Conservation (phyloP, 805 yeast species). For the Torulaspora indica region DNA sequence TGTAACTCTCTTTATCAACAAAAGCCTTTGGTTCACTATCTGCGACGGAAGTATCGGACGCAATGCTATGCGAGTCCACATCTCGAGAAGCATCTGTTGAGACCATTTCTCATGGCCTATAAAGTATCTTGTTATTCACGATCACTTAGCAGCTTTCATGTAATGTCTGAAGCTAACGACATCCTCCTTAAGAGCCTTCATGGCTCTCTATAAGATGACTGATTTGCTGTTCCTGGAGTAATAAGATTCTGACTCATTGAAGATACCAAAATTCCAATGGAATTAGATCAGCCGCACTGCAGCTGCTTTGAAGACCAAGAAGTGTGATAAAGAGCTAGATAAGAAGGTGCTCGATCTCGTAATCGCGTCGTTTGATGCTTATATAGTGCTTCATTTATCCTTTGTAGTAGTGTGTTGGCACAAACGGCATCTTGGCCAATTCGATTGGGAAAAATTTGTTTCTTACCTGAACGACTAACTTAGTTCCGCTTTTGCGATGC, state of each 20-base stretch:
- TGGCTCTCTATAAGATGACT: not conserved
- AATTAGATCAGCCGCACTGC: not conserved
- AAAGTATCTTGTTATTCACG: too few relatives aligned
- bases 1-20: not conserved
- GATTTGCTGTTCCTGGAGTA: too few relatives aligned
- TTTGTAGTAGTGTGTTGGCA: conserved; percentile 66
- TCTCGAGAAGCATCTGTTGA: not conserved
- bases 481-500: conserved; percentile 67
- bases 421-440: conserved; percentile 82
- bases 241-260: not conserved
- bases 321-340: not conserved
- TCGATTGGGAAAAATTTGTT: conserved; percentile 74
- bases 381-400: conserved; percentile 8
- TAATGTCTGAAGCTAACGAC: not conserved
- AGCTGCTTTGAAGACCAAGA: not conserved
- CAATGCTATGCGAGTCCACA: not conserved
- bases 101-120: not conserved
- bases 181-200: not conserved
- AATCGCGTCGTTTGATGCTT: not conserved
- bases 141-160: not conserved
- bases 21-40: conserved; percentile 2
- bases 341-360: not conserved
- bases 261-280: not conserved
- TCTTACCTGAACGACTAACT: conserved; percentile 69
- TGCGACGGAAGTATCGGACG: conserved; percentile 1